phyloP scores from a whole-genome alignment of 1,139 yeast species.

The Pneumocystis wakefieldiae region DNA sequence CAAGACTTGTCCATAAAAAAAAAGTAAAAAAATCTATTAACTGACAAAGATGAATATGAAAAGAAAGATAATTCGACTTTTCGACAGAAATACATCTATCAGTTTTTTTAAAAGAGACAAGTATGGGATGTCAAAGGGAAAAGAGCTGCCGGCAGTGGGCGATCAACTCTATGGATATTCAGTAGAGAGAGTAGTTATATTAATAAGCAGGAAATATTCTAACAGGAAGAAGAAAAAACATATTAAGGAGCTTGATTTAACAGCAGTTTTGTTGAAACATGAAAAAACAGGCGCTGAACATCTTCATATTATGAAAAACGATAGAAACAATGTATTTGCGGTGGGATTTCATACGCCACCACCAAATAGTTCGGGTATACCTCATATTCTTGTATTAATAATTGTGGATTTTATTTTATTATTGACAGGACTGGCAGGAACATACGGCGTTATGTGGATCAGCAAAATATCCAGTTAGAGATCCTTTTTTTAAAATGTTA shows the following conservation, averaged over 20 bases:
- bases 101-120: not conserved
- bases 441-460: conserved; percentile 95
- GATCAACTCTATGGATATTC: not conserved
- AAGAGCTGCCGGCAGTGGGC: not conserved
- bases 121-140: not conserved
- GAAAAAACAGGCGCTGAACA: conserved; percentile 60
- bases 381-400: conserved; percentile 48
- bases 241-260: conserved; percentile 68
- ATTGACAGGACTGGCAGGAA: conserved; percentile 21
- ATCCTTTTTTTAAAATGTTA: conserved; percentile 94
- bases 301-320: conserved; percentile 69
- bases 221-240: conserved; percentile 33
- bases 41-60: not conserved
- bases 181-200: not conserved
- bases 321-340: conserved; percentile 73
- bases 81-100: not conserved
- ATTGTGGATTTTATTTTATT: conserved; percentile 21
- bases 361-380: conserved; percentile 84
- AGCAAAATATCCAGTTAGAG: conserved; percentile 76
- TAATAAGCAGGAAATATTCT: not conserved
- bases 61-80: not conserved
- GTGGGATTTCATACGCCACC: conserved; percentile 89
- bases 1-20: not conserved
- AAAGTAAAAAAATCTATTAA: not conserved
- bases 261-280: conserved; percentile 64